Evolutionary conservation across 2,329 filamentous ascomycete genomes (phyloP).

Genomic region (Fusarium irregulare): DNA sequence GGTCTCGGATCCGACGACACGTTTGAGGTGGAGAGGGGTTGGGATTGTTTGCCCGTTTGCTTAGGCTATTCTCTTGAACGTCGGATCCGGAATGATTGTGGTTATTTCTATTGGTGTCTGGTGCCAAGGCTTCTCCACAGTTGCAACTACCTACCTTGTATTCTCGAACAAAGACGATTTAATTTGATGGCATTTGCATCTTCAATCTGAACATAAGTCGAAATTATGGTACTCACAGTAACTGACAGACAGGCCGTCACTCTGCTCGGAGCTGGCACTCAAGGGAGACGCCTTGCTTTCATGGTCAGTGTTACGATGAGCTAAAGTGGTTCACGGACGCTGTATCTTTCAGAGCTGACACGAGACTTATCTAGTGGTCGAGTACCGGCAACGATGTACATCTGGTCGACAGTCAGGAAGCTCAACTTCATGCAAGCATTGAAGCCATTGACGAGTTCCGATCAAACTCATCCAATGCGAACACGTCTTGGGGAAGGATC

Average conservation of each 20-base stretch:
- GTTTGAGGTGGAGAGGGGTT: background rate
- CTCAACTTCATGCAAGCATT: slow-evolving; percentile 45
- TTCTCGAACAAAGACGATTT: background rate
- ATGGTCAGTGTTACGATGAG: slow-evolving; percentile 40
- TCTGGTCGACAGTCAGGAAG: slow-evolving; percentile 43
- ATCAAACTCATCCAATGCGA: background rate
- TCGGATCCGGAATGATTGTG: slow-evolving; percentile 33
- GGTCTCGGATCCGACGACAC: slow-evolving; percentile 29
- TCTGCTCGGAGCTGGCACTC: slow-evolving; percentile 48
- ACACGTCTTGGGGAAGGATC: slow-evolving; percentile 36
- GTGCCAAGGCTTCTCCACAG: background rate
- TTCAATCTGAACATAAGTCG: background rate
- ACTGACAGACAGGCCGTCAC: slow-evolving; percentile 34
- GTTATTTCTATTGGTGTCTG: background rate
- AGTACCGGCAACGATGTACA: slow-evolving; percentile 47
- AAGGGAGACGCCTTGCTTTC: slow-evolving; percentile 48
- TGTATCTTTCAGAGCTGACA: background rate
- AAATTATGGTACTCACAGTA: slow-evolving; percentile 31
- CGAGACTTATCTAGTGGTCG: slow-evolving; percentile 43
- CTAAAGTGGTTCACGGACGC: too few species aligned
- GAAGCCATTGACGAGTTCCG: slow-evolving; percentile 44
- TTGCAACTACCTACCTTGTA: background rate
- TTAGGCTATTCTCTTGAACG: background rate
- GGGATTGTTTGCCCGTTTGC: slow-evolving; percentile 14
- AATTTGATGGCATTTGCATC: background rate